Conservation (phyloP, 148 eudicot species). For the Spergularia marina region DNA sequence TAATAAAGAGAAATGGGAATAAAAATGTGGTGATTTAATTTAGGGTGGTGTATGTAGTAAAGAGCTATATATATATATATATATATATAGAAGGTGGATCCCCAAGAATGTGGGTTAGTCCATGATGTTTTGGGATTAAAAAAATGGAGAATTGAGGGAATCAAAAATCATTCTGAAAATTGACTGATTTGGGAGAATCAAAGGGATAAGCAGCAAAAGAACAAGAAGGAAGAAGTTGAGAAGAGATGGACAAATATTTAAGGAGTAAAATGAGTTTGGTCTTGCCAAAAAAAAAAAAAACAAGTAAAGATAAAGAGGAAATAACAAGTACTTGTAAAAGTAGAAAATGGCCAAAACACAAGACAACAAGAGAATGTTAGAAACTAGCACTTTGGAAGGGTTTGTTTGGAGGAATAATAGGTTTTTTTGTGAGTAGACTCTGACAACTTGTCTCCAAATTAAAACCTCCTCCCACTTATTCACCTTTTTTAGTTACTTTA, state of each 20-base stretch:
- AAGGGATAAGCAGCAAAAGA: constrained; percentile 29
- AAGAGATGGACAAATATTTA: not conserved
- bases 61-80: too few relatives aligned
- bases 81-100: constrained; percentile 14
- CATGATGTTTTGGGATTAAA: constrained; percentile 16
- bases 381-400: constrained; percentile 66
- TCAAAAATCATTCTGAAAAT: constrained; percentile 30
- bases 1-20: too few relatives aligned
- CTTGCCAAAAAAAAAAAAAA: not conserved
- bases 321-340: constrained; percentile 32
- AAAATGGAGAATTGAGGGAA: not conserved
- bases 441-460: constrained; percentile 48
- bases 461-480: constrained; percentile 11
- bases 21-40: too few relatives aligned
- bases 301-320: not conserved
- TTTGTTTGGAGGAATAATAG: constrained; percentile 73
- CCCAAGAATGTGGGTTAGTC: constrained; percentile 15
- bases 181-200: constrained; percentile 41
- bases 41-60: too few relatives aligned
- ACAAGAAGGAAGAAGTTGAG: constrained; percentile 27
- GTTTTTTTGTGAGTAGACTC: constrained; percentile 29
- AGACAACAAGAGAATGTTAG: constrained; percentile 53
- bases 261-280: too few relatives aligned
- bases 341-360: constrained; percentile 37
- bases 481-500: constrained; percentile 18